Percentiles rank a stretch among this genome's conserved stretches.
Conservation (phyloP, 805 yeast genomes). For the Ogataea zsoltii region DNA sequence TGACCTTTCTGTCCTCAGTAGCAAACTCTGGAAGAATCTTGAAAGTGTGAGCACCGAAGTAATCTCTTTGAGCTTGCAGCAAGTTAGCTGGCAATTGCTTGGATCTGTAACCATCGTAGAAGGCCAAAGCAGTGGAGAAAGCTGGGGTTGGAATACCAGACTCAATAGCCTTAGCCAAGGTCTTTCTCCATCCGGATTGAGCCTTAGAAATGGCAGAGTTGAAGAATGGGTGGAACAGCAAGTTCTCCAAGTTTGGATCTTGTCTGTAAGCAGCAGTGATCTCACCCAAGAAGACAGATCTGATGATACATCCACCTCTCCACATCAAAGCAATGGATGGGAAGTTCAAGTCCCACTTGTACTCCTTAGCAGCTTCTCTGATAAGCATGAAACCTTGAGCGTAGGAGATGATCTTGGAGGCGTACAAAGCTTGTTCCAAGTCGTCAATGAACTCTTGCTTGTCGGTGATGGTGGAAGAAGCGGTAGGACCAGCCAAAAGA, state of each 20-base stretch:
- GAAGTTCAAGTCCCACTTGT: slow-evolving; percentile 96
- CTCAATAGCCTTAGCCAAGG: slow-evolving; percentile 73
- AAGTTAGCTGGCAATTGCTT: slow-evolving; percentile 95
- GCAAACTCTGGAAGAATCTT: slow-evolving; percentile 87
- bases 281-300: slow-evolving; percentile 97
- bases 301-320: slow-evolving; percentile 99
- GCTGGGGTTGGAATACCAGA: slow-evolving; percentile 98
- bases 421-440: slow-evolving; percentile 96
- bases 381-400: slow-evolving; percentile 99
- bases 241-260: slow-evolving; percentile 90
- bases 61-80: slow-evolving; percentile 99
- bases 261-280: slow-evolving; percentile 95
- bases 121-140: slow-evolving; percentile 92
- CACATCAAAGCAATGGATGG: slow-evolving; percentile 99
- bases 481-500: slow-evolving; percentile 75
- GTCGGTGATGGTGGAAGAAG: slow-evolving; percentile 66
- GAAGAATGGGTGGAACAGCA: slow-evolving; percentile 95
- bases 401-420: slow-evolving; percentile 96
- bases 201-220: slow-evolving; percentile 88
- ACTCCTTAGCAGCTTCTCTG: slow-evolving; percentile 96
- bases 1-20: slow-evolving; percentile 73
- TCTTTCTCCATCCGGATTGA: slow-evolving; percentile 92
- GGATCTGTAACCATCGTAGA: slow-evolving; percentile 99
- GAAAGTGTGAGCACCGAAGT: slow-evolving; percentile 99
- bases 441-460: slow-evolving; percentile 84